These are phyloP conservation scores for Starmera caribaea DNA, from an alignment of 805 yeast genomes.

Conservation along the genomic window DNA sequence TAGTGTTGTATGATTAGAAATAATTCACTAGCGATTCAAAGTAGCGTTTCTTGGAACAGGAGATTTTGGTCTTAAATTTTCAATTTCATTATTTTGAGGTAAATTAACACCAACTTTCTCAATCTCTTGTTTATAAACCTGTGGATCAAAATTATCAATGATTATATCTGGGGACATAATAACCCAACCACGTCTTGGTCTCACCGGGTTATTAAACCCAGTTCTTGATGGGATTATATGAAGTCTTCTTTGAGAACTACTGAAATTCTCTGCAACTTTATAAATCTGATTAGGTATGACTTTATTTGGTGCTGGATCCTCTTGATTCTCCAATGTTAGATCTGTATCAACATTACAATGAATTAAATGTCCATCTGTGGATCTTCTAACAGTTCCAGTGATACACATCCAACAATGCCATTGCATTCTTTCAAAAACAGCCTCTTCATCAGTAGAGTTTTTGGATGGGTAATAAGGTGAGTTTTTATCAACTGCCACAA, in stretches of 20 bases:
- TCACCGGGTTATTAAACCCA: constrained; percentile 54
- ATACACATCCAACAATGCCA: constrained; percentile 99
- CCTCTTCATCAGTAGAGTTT: constrained; percentile 31
- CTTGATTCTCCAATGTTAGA: constrained; percentile 53
- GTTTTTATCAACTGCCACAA: constrained; percentile 56
- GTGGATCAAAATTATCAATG: constrained; percentile 55
- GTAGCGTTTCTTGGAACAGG: constrained; percentile 31
- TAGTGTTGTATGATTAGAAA: no score
- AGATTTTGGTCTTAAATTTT: constrained; percentile 73
- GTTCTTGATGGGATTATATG: constrained; percentile 76
- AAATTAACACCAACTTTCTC: constrained; percentile 40
- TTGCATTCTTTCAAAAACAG: constrained; percentile 59
- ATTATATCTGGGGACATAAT: constrained; percentile 77
- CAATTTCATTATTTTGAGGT: constrained; percentile 67
- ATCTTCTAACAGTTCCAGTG: constrained; percentile 85
- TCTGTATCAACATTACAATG: constrained; percentile 93
- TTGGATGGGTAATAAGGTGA: constrained; percentile 61
- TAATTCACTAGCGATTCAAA: neutral
- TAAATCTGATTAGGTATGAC: constrained; percentile 72
- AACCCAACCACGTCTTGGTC: constrained; percentile 83
- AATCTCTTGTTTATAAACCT: constrained; percentile 34
- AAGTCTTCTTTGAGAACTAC: constrained; percentile 69
- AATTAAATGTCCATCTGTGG: constrained; percentile 73
- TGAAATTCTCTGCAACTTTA: constrained; percentile 79
- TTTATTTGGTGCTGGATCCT: constrained; percentile 23